Evolutionary conservation across 805 yeast genomes (phyloP).

Genomic region (Kodamaea nitidulidarum): DNA sequence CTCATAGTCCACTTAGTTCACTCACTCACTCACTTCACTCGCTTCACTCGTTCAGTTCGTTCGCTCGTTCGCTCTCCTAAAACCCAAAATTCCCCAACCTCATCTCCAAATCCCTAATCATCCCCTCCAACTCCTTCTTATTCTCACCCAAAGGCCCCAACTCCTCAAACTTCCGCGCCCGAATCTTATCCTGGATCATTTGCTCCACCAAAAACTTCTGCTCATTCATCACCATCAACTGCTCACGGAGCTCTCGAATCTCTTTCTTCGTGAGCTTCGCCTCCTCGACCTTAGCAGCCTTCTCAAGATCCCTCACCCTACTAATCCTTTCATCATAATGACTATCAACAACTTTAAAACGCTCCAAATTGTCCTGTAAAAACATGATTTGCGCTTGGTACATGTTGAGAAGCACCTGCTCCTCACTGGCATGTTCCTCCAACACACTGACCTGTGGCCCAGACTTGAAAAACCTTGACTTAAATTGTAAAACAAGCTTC

Average conservation of each 20-base stretch:
- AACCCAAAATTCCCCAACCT: conserved; percentile 48
- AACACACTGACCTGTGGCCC: conserved; percentile 12
- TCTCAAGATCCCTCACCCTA: conserved; percentile 5
- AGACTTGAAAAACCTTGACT: conserved; percentile 15
- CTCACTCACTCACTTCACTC: neutral
- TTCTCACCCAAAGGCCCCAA: conserved; percentile 56
- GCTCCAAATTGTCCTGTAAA: conserved; percentile 63
- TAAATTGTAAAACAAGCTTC: conserved; percentile 20
- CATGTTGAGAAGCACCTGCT: conserved; percentile 45
- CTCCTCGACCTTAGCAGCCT: conserved; percentile 4
- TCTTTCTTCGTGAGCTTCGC: conserved; percentile 44
- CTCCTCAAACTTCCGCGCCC: conserved; percentile 74
- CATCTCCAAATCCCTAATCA: conserved; percentile 42
- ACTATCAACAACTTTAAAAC: conserved; percentile 57
- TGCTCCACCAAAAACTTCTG: conserved; percentile 70
- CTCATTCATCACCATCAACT: conserved; percentile 81
- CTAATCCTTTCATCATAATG: conserved; percentile 28
- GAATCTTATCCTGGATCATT: conserved; percentile 59
- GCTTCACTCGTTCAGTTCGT: neutral
- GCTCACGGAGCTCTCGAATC: conserved; percentile 61
- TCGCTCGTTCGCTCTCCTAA: neutral
- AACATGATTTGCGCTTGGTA: conserved; percentile 53
- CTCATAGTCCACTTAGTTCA: neutral
- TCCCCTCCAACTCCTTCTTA: conserved; percentile 50
- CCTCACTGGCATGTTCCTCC: conserved; percentile 11